Percentiles rank a stretch among this genome's conserved stretches.
Evolutionary conservation across 192 early-diverging fungal species (phyloP).

Genomic region (Coemansia sp.): DNA sequence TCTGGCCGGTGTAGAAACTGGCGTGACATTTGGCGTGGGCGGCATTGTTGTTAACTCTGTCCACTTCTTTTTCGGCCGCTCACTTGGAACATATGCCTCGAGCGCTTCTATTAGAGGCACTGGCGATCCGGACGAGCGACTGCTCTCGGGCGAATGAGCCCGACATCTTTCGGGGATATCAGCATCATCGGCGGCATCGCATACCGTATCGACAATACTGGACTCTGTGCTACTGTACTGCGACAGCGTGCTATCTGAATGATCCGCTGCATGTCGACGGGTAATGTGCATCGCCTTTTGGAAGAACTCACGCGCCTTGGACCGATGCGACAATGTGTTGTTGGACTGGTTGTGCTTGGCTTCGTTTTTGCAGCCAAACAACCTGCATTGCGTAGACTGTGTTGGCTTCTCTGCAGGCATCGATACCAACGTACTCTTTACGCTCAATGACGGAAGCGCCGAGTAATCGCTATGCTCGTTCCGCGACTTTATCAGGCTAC

Average conservation of each 20-base stretch:
- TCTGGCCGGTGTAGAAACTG: neutral
- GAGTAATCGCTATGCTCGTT: neutral
- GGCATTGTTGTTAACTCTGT: neutral
- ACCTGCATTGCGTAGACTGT: neutral
- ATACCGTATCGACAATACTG: neutral
- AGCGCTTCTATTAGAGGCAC: slow-evolving; percentile 5
- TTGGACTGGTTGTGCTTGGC: neutral
- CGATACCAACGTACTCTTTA: neutral
- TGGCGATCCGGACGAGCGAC: neutral
- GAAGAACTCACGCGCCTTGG: slow-evolving; percentile 22
- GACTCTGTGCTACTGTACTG: slow-evolving; percentile 14
- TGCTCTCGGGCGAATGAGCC: slow-evolving; percentile 12
- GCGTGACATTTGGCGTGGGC: slow-evolving; percentile 8
- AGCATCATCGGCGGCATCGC: no score
- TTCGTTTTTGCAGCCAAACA: neutral
- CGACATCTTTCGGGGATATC: slow-evolving; percentile 11
- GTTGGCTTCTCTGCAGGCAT: neutral
- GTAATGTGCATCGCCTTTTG: slow-evolving; percentile 27
- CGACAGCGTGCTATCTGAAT: neutral
- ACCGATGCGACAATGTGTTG: slow-evolving; percentile 5
- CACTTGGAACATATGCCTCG: neutral
- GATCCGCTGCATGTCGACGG: neutral
- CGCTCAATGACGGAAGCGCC: neutral
- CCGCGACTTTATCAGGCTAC: neutral
- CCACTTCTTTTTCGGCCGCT: neutral